phyloP scores from a whole-genome alignment of 2,329 filamentous ascomycete species.

The Epichloe brachyelytri region DNA sequence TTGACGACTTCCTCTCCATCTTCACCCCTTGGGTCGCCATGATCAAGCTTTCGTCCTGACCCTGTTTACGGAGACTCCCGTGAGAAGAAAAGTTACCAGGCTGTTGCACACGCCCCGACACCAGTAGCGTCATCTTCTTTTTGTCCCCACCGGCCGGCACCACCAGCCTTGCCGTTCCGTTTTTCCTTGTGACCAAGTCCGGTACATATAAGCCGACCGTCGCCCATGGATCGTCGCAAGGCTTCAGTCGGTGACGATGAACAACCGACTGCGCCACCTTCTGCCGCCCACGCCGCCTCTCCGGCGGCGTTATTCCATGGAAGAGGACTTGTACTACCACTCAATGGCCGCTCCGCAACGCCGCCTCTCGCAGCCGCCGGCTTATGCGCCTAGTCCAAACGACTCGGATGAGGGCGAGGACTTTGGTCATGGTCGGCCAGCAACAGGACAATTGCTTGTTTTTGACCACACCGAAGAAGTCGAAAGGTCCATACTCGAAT shows the following conservation, averaged over 20 bases:
- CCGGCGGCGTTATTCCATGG: conserved; percentile 38
- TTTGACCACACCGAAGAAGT: conserved; percentile 16
- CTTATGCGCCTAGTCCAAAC: conserved; percentile 23
- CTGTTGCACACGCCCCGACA: conserved; percentile 2
- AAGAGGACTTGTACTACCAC: conserved; percentile 40
- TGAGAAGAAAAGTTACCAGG: conserved; percentile 1
- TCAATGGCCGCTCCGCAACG: conserved; percentile 33
- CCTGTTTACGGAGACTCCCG: conserved; percentile 22
- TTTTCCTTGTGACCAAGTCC: conserved; percentile 4
- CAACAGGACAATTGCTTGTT: conserved; percentile 8
- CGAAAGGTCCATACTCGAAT: conserved; percentile 23
- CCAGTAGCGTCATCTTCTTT: background rate
- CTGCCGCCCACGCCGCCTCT: conserved; percentile 18
- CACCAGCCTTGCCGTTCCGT: conserved; percentile 1
- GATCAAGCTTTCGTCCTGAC: conserved; percentile 18
- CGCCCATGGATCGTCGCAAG: conserved; percentile 22
- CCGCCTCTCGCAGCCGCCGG: conserved; percentile 34
- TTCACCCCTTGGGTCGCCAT: conserved; percentile 24
- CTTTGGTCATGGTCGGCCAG: background rate
- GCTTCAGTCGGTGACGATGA: conserved; percentile 20
- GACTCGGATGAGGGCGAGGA: conserved; percentile 4
- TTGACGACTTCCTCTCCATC: conserved; percentile 4
- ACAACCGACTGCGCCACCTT: conserved; percentile 15
- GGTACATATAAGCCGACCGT: conserved; percentile 10
- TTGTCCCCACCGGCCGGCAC: background rate